Percentiles rank a stretch among this genome's conserved stretches.
Evolutionary conservation across 352 stramenopile genomes (phyloP).

Genomic region (Phytophthora lateralis): DNA sequence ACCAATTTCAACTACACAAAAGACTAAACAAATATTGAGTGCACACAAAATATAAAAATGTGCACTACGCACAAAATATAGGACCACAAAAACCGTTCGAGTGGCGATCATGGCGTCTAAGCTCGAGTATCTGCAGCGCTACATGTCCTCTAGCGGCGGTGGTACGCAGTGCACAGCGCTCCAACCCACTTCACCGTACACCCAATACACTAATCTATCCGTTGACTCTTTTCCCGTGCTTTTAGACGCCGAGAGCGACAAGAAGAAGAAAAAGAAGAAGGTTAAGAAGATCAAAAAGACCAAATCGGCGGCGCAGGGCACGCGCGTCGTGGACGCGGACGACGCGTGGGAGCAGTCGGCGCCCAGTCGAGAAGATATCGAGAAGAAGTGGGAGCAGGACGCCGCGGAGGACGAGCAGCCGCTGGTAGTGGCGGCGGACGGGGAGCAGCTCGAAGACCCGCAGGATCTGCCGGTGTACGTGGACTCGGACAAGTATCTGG

Average conservation of each 20-base stretch:
- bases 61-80: not conserved
- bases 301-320: constrained; percentile 21
- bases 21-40: constrained; percentile 2
- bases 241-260: constrained; percentile 35
- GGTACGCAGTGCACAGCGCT: constrained; percentile 25
- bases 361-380: constrained; percentile 49
- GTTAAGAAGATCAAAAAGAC: constrained; percentile 61
- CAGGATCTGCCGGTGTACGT: constrained; percentile 76
- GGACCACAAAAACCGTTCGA: constrained; percentile 17
- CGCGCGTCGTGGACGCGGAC: constrained; percentile 64
- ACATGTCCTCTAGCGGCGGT: constrained; percentile 48
- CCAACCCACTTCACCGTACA: not conserved
- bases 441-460: constrained; percentile 56
- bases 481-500: constrained; percentile 69
- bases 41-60: constrained; percentile 4
- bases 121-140: constrained; percentile 82
- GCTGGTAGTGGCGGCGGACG: constrained; percentile 48
- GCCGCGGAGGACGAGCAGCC: constrained; percentile 48
- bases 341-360: constrained; percentile 59
- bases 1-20: constrained; percentile 6
- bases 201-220: constrained; percentile 10
- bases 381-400: constrained; percentile 71
- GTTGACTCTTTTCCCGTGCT: not conserved
- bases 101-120: constrained; percentile 59
- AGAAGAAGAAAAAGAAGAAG: constrained; percentile 78